phyloP scores from a whole-genome alignment of 306 rosid genomes.

The Cicer chorassanicum region DNA sequence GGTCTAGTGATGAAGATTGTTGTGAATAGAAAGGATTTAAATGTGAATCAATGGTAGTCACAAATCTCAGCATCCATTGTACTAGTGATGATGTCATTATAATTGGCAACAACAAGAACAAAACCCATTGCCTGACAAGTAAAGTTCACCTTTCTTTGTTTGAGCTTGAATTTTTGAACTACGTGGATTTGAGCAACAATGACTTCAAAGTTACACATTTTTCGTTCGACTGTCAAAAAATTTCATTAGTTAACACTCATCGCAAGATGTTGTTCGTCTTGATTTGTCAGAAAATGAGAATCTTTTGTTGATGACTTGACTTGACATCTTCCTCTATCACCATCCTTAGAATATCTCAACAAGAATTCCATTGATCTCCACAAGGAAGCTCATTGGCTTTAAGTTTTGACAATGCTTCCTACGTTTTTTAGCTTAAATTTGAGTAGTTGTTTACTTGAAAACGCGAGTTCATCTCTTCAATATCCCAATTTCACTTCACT shows the following conservation, averaged over 20 bases:
- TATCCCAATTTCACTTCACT: neutral
- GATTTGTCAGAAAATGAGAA: neutral
- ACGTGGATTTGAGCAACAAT: slow-evolving; percentile 1
- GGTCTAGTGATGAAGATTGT: slow-evolving; percentile 2
- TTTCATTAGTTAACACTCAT: neutral
- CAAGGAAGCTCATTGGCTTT: neutral
- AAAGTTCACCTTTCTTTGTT: neutral
- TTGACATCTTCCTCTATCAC: neutral
- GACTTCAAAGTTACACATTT: neutral
- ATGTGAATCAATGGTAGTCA: neutral
- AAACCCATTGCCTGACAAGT: neutral
- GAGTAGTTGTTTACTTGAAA: too few species aligned
- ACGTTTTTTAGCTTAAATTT: too few species aligned
- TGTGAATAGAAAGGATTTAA: slow-evolving; percentile 1
- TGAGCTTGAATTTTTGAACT: neutral
- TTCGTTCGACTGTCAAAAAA: neutral
- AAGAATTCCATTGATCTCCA: neutral
- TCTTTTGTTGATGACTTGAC: neutral
- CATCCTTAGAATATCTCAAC: neutral
- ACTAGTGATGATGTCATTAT: neutral
- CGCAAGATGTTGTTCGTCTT: neutral
- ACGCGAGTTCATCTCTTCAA: too few species aligned
- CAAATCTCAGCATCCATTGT: neutral
- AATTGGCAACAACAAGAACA: neutral
- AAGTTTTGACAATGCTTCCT: neutral